Evolutionary conservation across 305 asterid genomes (phyloP).

Genomic region (Withania somnifera): DNA sequence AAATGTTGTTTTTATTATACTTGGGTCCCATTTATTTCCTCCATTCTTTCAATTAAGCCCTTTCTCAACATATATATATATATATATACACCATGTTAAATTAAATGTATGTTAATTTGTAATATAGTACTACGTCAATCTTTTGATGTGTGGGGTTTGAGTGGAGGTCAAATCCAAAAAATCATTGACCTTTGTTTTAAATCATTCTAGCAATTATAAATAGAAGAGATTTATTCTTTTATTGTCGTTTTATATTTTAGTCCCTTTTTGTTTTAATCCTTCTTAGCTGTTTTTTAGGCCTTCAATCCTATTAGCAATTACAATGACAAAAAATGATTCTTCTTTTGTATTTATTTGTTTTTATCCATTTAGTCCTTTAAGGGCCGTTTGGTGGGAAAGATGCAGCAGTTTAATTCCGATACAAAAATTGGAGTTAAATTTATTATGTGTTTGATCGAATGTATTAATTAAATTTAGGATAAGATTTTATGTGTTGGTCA

Average conservation of each 20-base stretch:
- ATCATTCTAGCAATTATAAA: background rate
- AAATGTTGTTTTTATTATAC: slow-evolving; percentile 5
- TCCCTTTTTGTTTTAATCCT: background rate
- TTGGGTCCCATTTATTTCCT: slow-evolving; percentile 6
- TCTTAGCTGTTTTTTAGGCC: background rate
- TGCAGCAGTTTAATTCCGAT: background rate
- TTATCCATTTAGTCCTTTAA: background rate
- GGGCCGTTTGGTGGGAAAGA: background rate
- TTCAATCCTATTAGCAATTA: background rate
- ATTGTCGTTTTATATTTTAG: background rate
- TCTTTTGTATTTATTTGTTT: background rate
- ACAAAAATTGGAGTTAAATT: background rate
- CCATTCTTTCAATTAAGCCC: background rate
- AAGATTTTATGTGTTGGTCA: background rate
- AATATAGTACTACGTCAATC: background rate
- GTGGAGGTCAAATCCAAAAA: background rate
- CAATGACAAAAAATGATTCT: background rate
- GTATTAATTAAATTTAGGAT: background rate
- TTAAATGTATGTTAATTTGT: background rate
- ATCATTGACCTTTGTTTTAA: background rate
- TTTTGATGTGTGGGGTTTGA: background rate
- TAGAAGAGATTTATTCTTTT: background rate
- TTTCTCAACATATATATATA: too few species aligned
- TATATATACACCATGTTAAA: background rate
- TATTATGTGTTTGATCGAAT: background rate